A percentile compares a stretch with the other conserved stretches of the same genome.
Evolutionary conservation across 2,329 filamentous ascomycete genomes (phyloP).

Genomic region (Fusarium secorum): DNA sequence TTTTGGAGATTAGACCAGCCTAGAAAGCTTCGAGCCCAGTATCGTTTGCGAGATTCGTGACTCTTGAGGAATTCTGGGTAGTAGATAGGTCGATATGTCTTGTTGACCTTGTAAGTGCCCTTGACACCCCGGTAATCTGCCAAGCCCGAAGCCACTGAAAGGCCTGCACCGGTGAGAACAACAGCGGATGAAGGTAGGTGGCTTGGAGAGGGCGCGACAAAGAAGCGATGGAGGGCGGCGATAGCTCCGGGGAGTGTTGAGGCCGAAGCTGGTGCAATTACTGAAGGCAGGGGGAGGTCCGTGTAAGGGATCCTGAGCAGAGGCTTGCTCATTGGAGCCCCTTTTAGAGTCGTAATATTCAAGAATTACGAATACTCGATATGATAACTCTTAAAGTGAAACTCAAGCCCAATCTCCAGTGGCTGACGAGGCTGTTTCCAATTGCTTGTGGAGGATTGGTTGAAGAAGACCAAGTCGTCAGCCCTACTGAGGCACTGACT

Average conservation of each 20-base stretch:
- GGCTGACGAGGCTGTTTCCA: slow-evolving; percentile 29
- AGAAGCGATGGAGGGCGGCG: slow-evolving; percentile 78
- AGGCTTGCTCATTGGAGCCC: slow-evolving; percentile 67
- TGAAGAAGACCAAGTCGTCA: not conserved
- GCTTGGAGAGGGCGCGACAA: slow-evolving; percentile 66
- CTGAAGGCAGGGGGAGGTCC: slow-evolving; percentile 77
- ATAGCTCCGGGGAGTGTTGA: slow-evolving; percentile 75
- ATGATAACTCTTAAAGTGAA: not conserved
- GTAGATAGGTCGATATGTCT: slow-evolving; percentile 89
- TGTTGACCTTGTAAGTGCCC: slow-evolving; percentile 93
- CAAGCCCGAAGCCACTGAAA: slow-evolving; percentile 91
- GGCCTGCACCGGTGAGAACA: slow-evolving; percentile 80
- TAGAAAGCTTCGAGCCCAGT: slow-evolving; percentile 94
- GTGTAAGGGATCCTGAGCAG: slow-evolving; percentile 93
- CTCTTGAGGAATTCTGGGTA: slow-evolving; percentile 84
- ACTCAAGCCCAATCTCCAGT: not conserved
- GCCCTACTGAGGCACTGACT: not conserved
- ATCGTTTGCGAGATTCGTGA: slow-evolving; percentile 88
- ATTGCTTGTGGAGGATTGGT: slow-evolving; percentile 30
- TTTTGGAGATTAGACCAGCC: slow-evolving; percentile 86
- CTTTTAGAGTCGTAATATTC: not conserved
- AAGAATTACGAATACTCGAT: slow-evolving; percentile 1
- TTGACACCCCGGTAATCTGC: slow-evolving; percentile 90
- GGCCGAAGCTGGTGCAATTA: slow-evolving; percentile 77
- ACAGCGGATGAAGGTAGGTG: slow-evolving; percentile 58